A percentile compares a stretch with the other conserved stretches of the same genome.
Conservation (phyloP, 345 rosid species). For the Iberis pinnata region DNA sequence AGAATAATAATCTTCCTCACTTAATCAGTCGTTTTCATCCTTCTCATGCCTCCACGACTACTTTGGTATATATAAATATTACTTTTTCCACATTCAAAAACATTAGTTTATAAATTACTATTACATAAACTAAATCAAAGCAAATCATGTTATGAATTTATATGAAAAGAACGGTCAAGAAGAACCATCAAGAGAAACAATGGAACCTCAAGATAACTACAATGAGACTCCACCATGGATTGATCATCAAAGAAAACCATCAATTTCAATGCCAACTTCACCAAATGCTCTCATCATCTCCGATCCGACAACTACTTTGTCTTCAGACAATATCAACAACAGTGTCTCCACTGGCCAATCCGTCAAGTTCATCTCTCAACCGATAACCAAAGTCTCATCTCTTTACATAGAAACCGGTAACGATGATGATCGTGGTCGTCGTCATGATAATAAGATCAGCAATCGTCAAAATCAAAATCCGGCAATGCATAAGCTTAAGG, state of each 20-base stretch:
- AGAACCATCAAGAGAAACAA: neutral
- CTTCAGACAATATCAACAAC: conserved; percentile 13
- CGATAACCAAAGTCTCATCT: conserved; percentile 40
- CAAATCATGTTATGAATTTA: neutral
- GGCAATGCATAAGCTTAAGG: conserved; percentile 34
- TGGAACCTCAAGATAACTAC: conserved; percentile 4
- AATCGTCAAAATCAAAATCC: conserved; percentile 26
- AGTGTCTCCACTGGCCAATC: conserved; percentile 14
- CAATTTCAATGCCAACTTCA: conserved; percentile 65
- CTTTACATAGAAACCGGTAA: conserved; percentile 18
- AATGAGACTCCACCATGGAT: conserved; percentile 16
- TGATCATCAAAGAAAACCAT: conserved; percentile 37
- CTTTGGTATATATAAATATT: conserved; percentile 24
- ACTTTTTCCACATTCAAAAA: conserved; percentile 7
- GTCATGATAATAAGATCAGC: neutral
- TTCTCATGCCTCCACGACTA: conserved; percentile 26
- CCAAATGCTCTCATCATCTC: conserved; percentile 30
- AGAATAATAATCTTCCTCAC: conserved; percentile 6
- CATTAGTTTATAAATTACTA: neutral
- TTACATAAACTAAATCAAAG: neutral
- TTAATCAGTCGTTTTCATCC: conserved; percentile 31
- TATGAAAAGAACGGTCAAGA: conserved; percentile 16
- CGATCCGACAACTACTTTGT: conserved; percentile 22
- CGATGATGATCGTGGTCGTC: neutral
- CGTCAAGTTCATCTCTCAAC: conserved; percentile 54